Conservation (phyloP, 1,139 yeast species). For the Eremothecium coryli region DNA sequence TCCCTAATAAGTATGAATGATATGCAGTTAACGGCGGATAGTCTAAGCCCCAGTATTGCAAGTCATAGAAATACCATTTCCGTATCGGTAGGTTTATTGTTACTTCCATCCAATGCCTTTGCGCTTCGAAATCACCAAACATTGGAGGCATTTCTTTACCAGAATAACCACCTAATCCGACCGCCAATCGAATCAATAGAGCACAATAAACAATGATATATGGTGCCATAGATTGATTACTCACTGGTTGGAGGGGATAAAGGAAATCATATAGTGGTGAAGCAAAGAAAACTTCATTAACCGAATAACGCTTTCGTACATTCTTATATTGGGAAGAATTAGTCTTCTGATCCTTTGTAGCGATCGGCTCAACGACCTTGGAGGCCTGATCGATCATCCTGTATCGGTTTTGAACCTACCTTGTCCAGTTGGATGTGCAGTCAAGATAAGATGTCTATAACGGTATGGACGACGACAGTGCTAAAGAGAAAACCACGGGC, state of each 20-base stretch:
- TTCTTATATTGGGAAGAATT: no score
- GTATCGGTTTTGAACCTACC: no score
- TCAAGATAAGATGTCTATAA: no score
- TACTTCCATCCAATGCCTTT: constrained; percentile 94
- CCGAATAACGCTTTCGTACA: no score
- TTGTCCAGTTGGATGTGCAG: no score
- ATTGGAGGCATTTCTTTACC: constrained; percentile 64
- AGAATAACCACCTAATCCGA: constrained; percentile 83
- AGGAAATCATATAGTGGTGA: constrained; percentile 53
- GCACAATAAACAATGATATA: constrained; percentile 70
- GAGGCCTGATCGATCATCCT: no score
- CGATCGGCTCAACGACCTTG: no score
- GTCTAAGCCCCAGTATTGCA: constrained; percentile 93
- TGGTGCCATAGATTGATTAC: constrained; percentile 84
- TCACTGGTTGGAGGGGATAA: constrained; percentile 57
- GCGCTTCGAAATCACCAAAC: constrained; percentile 96
- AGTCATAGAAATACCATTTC: constrained; percentile 83
- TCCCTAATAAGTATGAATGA: constrained; percentile 77
- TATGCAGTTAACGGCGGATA: constrained; percentile 96
- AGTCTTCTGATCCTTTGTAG: neutral
- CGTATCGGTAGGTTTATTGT: constrained; percentile 65
- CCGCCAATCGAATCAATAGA: constrained; percentile 67
- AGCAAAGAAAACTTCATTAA: constrained; percentile 31
- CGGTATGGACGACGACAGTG: no score
- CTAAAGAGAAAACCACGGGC: no score